These are phyloP conservation scores for Colletotrichum sp. DNA, from an alignment of 2,329 filamentous ascomycete species.

Conservation along the genomic window DNA sequence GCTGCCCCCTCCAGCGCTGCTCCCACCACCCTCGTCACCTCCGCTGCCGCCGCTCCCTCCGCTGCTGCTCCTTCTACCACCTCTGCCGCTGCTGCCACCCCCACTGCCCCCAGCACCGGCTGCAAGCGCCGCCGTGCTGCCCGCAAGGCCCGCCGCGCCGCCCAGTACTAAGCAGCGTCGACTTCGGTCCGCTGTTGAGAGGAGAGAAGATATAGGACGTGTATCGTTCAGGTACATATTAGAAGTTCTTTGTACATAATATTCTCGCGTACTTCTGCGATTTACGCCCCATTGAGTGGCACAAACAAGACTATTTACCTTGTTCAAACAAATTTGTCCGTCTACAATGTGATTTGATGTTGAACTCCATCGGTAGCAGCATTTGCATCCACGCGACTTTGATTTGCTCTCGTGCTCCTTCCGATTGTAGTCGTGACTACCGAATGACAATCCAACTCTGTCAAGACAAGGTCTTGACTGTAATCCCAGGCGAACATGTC, in stretches of 20 bases:
- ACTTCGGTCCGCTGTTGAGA: not conserved
- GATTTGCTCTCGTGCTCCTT: too few relatives aligned
- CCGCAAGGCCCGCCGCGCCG: constrained; percentile 21
- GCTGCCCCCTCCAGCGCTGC: not conserved
- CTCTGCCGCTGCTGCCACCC: not conserved
- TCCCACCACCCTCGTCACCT: not conserved
- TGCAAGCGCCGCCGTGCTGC: constrained; percentile 21
- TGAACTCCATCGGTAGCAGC: not conserved
- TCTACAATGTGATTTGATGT: not conserved
- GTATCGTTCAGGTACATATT: constrained; percentile 11
- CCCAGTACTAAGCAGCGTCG: constrained; percentile 5
- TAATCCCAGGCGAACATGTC: too few relatives aligned
- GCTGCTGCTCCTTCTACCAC: not conserved
- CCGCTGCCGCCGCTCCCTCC: not conserved
- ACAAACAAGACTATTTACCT: not conserved
- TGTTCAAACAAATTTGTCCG: not conserved
- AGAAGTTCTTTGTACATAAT: constrained; percentile 19
- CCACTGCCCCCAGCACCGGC: not conserved
- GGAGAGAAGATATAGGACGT: not conserved
- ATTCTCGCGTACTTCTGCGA: constrained; percentile 13
- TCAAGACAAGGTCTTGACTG: too few relatives aligned
- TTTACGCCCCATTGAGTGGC: constrained; percentile 13
- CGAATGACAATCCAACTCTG: too few relatives aligned
- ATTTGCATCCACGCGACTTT: too few relatives aligned
- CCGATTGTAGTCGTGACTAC: not conserved